Evolutionary conservation across 495 filamentous ascomycete species (phyloP).

Genomic region (Cryomyces minteri): DNA sequence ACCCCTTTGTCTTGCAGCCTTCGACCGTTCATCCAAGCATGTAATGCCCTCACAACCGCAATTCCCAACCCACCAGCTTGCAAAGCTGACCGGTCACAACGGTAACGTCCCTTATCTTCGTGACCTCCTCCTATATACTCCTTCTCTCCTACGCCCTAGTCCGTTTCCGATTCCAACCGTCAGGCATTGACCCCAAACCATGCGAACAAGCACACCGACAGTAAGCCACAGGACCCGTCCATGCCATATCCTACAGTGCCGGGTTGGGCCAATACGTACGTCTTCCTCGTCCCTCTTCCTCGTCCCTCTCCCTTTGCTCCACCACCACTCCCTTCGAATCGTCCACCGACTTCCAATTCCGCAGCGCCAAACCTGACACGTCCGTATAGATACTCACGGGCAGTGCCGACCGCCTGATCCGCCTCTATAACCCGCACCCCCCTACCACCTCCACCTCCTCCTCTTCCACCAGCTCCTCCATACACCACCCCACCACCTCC

Average conservation of each 20-base stretch:
- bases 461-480: constrained; percentile 21
- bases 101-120: constrained; percentile 2
- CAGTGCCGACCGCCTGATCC: constrained; percentile 65
- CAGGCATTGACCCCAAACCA: not conserved
- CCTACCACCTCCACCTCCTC: no score
- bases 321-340: constrained; percentile 2
- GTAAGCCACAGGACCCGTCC: constrained; percentile 39
- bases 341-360: constrained; percentile 25
- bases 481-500: constrained; percentile 76
- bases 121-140: no score
- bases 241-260: constrained; percentile 53
- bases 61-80: constrained; percentile 18
- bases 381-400: constrained; percentile 53
- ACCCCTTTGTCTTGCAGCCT: no score
- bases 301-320: not conserved
- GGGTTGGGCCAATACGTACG: constrained; percentile 42
- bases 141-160: no score
- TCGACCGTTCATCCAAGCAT: not conserved
- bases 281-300: not conserved
- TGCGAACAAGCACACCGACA: no score
- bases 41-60: constrained; percentile 5
- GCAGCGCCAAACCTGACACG: constrained; percentile 11
- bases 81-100: constrained; percentile 15
- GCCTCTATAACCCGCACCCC: constrained; percentile 49
- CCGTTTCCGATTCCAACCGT: not conserved